phyloP scores from a whole-genome alignment of 306 rosid genomes.

The Castanea mollissima region DNA sequence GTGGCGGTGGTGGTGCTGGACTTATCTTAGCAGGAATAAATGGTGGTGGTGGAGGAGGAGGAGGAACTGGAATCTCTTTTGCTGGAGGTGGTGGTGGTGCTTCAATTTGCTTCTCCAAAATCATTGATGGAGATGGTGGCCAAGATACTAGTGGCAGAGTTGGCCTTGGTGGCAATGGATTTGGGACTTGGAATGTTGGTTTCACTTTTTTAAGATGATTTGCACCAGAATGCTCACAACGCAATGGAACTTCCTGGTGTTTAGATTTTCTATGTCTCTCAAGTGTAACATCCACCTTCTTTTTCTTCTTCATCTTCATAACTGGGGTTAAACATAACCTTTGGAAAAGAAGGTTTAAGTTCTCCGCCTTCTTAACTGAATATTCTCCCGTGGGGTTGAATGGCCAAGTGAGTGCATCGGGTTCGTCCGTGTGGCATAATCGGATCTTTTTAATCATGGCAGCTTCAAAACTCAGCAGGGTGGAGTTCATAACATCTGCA shows the following conservation, averaged over 20 bases:
- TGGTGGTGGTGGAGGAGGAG: not conserved
- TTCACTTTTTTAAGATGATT: constrained; percentile 8
- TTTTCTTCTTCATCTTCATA: constrained; percentile 44
- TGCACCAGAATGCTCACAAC: constrained; percentile 7
- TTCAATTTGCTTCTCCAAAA: constrained; percentile 31
- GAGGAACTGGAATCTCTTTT: constrained; percentile 7
- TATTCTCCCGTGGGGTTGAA: too few species aligned
- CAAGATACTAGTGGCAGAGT: constrained; percentile 12
- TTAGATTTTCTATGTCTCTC: constrained; percentile 23
- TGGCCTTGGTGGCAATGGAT: constrained; percentile 8
- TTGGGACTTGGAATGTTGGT: constrained; percentile 17
- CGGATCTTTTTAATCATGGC: too few species aligned
- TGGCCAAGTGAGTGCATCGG: too few species aligned
- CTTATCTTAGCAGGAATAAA: constrained; percentile 10
- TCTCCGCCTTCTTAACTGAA: constrained; percentile 29
- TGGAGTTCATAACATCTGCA: too few species aligned
- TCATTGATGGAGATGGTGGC: constrained; percentile 26
- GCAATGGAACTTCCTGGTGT: constrained; percentile 16
- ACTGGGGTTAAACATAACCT: constrained; percentile 49
- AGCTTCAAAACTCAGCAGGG: too few species aligned
- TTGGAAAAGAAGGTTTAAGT: constrained; percentile 26
- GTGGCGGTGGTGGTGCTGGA: constrained; percentile 31
- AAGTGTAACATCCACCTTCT: constrained; percentile 31
- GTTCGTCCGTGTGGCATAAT: too few species aligned
- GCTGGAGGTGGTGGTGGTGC: constrained; percentile 15